Conservation (phyloP, 2,329 filamentous ascomycete species). For the Dactylella cylindrospora region DNA sequence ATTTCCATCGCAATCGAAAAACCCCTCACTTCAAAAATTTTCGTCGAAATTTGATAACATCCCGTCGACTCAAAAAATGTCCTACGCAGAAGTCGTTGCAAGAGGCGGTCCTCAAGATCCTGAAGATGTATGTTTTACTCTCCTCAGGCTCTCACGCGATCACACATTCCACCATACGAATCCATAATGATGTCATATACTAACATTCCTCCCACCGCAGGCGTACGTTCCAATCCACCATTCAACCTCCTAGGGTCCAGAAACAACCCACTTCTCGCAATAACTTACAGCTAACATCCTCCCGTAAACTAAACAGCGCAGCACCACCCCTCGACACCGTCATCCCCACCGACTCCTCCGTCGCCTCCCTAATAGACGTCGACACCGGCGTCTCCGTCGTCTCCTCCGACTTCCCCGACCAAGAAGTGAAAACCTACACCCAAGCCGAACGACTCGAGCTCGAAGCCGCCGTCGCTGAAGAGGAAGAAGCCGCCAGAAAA, state of each 20-base stretch:
- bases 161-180: not conserved
- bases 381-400: conserved; percentile 38
- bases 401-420: conserved; percentile 29
- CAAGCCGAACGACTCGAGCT: conserved; percentile 33
- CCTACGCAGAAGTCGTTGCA: conserved; percentile 31
- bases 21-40: conserved; percentile 17
- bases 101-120: conserved; percentile 38
- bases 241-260: not conserved
- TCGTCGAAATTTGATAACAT: too few species aligned
- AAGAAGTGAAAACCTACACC: conserved; percentile 32
- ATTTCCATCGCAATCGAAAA: not conserved
- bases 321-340: conserved; percentile 29
- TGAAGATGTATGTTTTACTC: conserved; percentile 27
- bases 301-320: too few species aligned
- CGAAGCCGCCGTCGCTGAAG: conserved; percentile 24
- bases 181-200: conserved; percentile 10
- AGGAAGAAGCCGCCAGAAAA: conserved; percentile 16
- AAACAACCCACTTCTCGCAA: conserved; percentile 3
- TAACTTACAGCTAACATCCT: too few species aligned
- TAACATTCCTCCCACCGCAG: not conserved
- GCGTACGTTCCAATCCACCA: conserved; percentile 7
- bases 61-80: conserved; percentile 9
- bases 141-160: not conserved
- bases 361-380: conserved; percentile 37
- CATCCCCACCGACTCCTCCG: conserved; percentile 32